Evolutionary conservation across 1,284 basidiomycete genomes (phyloP).

Genomic region (Cryptococcus sp.): DNA sequence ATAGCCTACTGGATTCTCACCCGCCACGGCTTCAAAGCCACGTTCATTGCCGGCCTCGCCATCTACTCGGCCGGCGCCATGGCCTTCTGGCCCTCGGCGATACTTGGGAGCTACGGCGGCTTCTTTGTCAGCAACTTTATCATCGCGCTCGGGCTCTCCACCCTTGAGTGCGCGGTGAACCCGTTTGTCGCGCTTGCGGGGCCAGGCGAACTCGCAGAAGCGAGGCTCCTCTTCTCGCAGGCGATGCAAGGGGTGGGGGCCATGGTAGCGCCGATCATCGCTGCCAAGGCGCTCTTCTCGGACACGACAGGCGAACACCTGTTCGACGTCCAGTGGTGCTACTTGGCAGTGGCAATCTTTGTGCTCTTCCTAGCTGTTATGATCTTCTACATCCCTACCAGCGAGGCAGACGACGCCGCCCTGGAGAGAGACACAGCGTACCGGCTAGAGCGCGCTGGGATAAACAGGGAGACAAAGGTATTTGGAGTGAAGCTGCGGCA

Average conservation of each 20-base stretch:
- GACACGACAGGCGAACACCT: conserved; percentile 23
- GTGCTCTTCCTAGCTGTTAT: conserved; percentile 43
- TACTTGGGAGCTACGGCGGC: conserved; percentile 41
- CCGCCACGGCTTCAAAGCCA: conserved; percentile 43
- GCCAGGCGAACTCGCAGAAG: conserved; percentile 42
- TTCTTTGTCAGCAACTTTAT: conserved; percentile 48
- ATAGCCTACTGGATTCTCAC: conserved; percentile 41
- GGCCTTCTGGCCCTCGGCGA: conserved; percentile 49
- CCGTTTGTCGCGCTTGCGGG: conserved; percentile 50
- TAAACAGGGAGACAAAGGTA: conserved; percentile 16
- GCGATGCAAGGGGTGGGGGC: conserved; percentile 45
- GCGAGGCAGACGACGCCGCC: conserved; percentile 42
- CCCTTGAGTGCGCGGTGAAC: conserved; percentile 47
- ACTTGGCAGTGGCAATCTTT: conserved; percentile 47
- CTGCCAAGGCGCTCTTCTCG: conserved; percentile 40
- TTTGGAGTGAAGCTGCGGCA: conserved; percentile 22
- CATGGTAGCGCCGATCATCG: conserved; percentile 41
- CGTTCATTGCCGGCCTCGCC: conserved; percentile 46
- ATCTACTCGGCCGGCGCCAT: conserved; percentile 45
- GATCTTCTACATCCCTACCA: conserved; percentile 47
- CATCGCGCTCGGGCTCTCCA: conserved; percentile 39
- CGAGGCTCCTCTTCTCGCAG: conserved; percentile 47
- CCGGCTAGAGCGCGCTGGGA: conserved; percentile 25
- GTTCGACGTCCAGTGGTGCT: conserved; percentile 49
- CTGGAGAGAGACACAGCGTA: conserved; percentile 34